phyloP scores from a whole-genome alignment of 2,329 filamentous ascomycete species.

The Diaporthe eres region DNA sequence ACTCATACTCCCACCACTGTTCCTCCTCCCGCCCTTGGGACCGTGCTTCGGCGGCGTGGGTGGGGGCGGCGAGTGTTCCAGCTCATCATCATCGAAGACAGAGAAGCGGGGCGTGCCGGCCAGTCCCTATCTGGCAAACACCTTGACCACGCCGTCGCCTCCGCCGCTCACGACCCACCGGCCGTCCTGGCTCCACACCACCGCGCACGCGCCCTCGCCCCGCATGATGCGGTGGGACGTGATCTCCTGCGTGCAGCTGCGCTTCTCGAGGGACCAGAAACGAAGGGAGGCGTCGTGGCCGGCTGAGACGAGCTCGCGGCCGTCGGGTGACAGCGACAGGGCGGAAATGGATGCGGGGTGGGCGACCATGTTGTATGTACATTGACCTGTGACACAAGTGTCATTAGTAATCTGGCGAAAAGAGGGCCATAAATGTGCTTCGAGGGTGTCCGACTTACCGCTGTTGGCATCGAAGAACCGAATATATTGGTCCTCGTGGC shows the following conservation, averaged over 20 bases:
- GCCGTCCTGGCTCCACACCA: conserved; percentile 96
- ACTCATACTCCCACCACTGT: neutral
- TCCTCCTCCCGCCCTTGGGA: neutral
- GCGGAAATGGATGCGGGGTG: conserved; percentile 94
- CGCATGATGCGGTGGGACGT: conserved; percentile 94
- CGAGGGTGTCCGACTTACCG: conserved; percentile 73
- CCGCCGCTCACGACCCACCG: conserved; percentile 95
- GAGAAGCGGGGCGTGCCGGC: neutral
- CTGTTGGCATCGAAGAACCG: conserved; percentile 99
- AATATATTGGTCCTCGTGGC: conserved; percentile 96
- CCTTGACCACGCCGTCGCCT: conserved; percentile 96
- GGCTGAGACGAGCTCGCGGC: conserved; percentile 92
- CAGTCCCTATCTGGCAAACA: conserved; percentile 73
- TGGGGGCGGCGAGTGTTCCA: conserved; percentile 23
- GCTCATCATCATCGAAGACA: neutral
- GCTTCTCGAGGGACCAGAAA: conserved; percentile 98
- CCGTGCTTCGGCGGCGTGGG: conserved; percentile 37
- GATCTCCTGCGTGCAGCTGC: conserved; percentile 95
- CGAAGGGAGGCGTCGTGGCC: conserved; percentile 95
- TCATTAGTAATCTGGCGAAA: conserved; percentile 41
- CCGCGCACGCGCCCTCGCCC: conserved; percentile 93
- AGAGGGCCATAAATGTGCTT: too few relatives aligned
- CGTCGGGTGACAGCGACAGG: conserved; percentile 92
- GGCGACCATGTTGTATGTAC: conserved; percentile 98
- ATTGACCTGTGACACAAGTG: conserved; percentile 80